These are phyloP conservation scores for Persicaria tinctoria DNA, from an alignment of 148 eudicot species.

Conservation along the genomic window DNA sequence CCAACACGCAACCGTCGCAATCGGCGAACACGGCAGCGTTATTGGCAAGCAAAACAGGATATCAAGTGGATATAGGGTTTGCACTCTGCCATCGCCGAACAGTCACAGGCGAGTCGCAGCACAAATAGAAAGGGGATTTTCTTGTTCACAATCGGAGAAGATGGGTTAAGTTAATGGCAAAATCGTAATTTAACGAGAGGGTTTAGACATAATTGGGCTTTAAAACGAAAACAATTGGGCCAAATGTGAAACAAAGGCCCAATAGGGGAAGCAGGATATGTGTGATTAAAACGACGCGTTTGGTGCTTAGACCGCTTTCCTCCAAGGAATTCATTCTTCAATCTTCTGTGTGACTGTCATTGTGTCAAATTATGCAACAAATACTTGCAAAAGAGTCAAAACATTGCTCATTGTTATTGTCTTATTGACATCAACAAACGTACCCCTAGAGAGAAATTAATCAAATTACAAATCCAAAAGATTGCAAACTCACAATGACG, in stretches of 20 bases:
- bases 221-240: not conserved
- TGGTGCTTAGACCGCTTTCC: no score
- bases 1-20: not conserved
- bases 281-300: no score
- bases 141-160: not conserved
- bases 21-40: not conserved
- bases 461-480: no score
- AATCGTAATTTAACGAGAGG: not conserved
- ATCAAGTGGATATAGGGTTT: not conserved
- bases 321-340: no score
- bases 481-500: no score
- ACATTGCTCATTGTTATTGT: no score
- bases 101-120: constrained; percentile 5
- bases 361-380: no score
- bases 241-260: not conserved
- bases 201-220: not conserved
- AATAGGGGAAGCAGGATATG: not conserved
- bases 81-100: constrained; percentile 4
- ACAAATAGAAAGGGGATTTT: not conserved
- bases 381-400: no score
- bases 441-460: no score
- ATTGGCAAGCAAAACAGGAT: constrained; percentile 1
- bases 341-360: no score
- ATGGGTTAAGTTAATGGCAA: not conserved
- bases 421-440: no score